Base-by-base conservation (phyloP, 2,329 filamentous ascomycete genomes). In the Exophiala sp. region DNA sequence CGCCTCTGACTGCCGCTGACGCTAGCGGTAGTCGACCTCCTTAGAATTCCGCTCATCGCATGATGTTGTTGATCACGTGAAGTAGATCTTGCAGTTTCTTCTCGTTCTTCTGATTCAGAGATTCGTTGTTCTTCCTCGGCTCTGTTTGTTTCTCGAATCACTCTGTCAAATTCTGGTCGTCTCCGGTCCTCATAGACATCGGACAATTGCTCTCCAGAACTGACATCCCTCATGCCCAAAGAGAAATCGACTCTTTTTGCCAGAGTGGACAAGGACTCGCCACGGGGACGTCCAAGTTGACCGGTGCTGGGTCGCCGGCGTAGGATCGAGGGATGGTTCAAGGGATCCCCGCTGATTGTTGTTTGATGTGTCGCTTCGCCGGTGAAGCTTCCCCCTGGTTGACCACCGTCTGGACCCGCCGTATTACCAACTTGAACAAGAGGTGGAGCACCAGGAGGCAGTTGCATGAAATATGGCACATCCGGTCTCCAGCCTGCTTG, bases 221-320 rank as follows among this genome's bases (percentile, higher is more conserved):
- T 74, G 34, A 83, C 71, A 38, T 77, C 74, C 27, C 71, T 74
- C 76, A 85, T 83, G 23, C 83, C 83, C 1, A 86, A 71, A 1
- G 82, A 85, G 66, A 86, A 86, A 63, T 86, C 83, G 23, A 86
- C 81, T 22, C 81, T 79, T 47, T 79, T 80, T 29, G 72, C 71
- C 71, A 81, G 79, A 8, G 73, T 69, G 1, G 77, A 73, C 7
- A 80, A 66, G 0, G 80, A 79, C 56, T 83, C 79, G 24, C 75
- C 75, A 7, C 79, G 75, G 29, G 71, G 65, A 9, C 79, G 73
- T n/a, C 66, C 67, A 11, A 56, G 56, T 6, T 58, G 58, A 22
- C 58, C 58, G 9, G 65, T 65, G 24, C 67, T 64, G 47, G 70
- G 69, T 14, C 72, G 69, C 45, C 72, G 73, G 44, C 78, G 77